Evolutionary conservation across 2,329 filamentous ascomycete genomes (phyloP).

Genomic region (Alternaria triticimaculans): DNA sequence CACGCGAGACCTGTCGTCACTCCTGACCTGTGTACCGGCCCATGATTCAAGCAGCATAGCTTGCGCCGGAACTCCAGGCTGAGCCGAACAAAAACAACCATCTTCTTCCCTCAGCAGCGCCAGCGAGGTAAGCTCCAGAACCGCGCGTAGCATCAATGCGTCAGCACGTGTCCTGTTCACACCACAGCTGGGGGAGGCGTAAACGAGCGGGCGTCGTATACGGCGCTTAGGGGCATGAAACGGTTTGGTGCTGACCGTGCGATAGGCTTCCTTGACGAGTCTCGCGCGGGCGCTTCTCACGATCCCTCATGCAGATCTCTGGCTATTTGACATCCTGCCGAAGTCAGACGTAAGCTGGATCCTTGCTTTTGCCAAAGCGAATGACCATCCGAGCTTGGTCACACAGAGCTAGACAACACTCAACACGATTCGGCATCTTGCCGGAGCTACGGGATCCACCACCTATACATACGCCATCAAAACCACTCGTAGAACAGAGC

Average conservation of each 20-base stretch:
- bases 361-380: slow-evolving; percentile 48
- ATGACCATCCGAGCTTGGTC: slow-evolving; percentile 44
- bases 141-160: slow-evolving; percentile 15
- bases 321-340: slow-evolving; percentile 39
- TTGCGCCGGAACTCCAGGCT: slow-evolving; percentile 18
- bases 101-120: slow-evolving; percentile 16
- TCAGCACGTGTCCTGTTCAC: slow-evolving; percentile 9
- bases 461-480: slow-evolving; percentile 27
- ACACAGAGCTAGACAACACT: slow-evolving; percentile 44
- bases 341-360: slow-evolving; percentile 45
- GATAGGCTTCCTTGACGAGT: slow-evolving; percentile 36
- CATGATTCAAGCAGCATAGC: slow-evolving; percentile 10
- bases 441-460: slow-evolving; percentile 28
- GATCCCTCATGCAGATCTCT: slow-evolving; percentile 44
- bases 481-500: slow-evolving; percentile 14
- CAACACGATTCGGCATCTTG: slow-evolving; percentile 35
- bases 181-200: slow-evolving; percentile 12
- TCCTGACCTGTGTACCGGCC: background rate
- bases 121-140: slow-evolving; percentile 29
- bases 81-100: slow-evolving; percentile 21
- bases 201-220: slow-evolving; percentile 9
- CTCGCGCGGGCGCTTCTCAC: slow-evolving; percentile 34
- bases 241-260: slow-evolving; percentile 31
- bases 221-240: slow-evolving; percentile 22
- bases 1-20: background rate